Percentiles rank a stretch among this genome's conserved stretches.
Evolutionary conservation across 257 asterid species (phyloP).

Genomic region (Misopates orontium): DNA sequence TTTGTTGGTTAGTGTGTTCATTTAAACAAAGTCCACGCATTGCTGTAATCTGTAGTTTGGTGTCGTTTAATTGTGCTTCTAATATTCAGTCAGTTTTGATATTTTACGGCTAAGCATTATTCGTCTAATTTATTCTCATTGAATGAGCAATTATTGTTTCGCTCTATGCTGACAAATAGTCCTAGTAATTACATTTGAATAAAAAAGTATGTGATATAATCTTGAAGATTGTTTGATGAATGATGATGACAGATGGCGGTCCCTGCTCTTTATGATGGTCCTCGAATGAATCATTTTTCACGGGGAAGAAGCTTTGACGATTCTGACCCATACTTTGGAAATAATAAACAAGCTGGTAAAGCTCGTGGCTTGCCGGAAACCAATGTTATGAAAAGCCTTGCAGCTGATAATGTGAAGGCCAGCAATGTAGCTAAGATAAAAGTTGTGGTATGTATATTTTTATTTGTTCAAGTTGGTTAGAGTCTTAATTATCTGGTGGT

Average conservation of each 20-base stretch:
- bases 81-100: too few relatives aligned
- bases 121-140: too few relatives aligned
- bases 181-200: too few relatives aligned
- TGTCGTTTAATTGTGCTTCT: too few relatives aligned
- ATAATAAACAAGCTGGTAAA: constrained; percentile 65
- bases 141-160: too few relatives aligned
- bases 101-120: too few relatives aligned
- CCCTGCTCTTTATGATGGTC: constrained; percentile 63
- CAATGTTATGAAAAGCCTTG: constrained; percentile 60
- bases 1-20: too few relatives aligned
- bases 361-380: constrained; percentile 64
- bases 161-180: too few relatives aligned
- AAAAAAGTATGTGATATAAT: too few relatives aligned
- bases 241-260: constrained; percentile 55
- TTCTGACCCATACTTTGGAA: constrained; percentile 63
- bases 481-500: constrained; percentile 14
- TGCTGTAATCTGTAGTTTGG: too few relatives aligned
- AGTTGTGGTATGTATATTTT: constrained; percentile 72
- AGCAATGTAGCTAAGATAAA: constrained; percentile 94
- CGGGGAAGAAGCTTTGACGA: constrained; percentile 83
- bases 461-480: constrained; percentile 12
- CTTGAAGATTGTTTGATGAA: neutral
- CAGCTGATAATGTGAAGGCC: constrained; percentile 74
- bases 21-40: too few relatives aligned
- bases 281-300: constrained; percentile 52